Evolutionary conservation across 2,329 filamentous ascomycete species (phyloP).

Genomic region (Plenodomus tracheiphilus): DNA sequence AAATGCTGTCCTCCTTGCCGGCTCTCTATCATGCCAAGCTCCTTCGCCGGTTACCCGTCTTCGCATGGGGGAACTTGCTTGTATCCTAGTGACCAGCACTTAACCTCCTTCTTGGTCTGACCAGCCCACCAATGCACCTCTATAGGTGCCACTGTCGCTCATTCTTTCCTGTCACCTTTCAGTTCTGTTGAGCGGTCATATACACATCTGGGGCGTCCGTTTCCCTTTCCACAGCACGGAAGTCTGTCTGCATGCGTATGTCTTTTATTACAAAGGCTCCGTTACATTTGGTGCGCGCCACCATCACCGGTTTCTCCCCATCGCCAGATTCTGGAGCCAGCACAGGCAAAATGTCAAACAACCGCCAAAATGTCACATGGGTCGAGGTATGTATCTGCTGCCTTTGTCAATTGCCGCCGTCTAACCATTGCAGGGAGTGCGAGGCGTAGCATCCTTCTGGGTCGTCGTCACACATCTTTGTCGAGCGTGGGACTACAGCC

Average conservation of each 20-base stretch:
- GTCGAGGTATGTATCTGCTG: slow-evolving; percentile 39
- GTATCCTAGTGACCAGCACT: slow-evolving; percentile 27
- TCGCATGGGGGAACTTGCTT: slow-evolving; percentile 35
- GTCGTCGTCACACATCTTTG: slow-evolving; percentile 58
- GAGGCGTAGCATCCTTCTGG: slow-evolving; percentile 58
- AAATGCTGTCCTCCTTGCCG: slow-evolving; percentile 25
- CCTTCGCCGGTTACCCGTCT: slow-evolving; percentile 38
- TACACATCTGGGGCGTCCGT: slow-evolving; percentile 8
- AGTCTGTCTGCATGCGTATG: slow-evolving; percentile 27
- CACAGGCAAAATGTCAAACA: slow-evolving; percentile 32
- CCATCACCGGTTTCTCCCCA: slow-evolving; percentile 19
- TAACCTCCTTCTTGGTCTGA: slow-evolving; percentile 27
- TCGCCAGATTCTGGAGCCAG: slow-evolving; percentile 11
- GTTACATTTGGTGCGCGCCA: slow-evolving; percentile 30
- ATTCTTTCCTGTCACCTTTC: slow-evolving; percentile 14
- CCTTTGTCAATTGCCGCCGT: neutral
- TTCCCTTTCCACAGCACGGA: slow-evolving; percentile 9
- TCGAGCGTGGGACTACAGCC: slow-evolving; percentile 56
- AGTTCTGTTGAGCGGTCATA: slow-evolving; percentile 8
- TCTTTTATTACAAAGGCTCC: slow-evolving; percentile 30
- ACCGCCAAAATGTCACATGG: slow-evolving; percentile 46
- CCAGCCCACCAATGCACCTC: slow-evolving; percentile 26
- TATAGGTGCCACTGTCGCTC: slow-evolving; percentile 28
- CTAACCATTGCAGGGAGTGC: slow-evolving; percentile 49
- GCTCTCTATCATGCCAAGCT: slow-evolving; percentile 32